Evolutionary conservation across 345 rosid genomes (phyloP).

Genomic region (Aquilaria yunnanensis): DNA sequence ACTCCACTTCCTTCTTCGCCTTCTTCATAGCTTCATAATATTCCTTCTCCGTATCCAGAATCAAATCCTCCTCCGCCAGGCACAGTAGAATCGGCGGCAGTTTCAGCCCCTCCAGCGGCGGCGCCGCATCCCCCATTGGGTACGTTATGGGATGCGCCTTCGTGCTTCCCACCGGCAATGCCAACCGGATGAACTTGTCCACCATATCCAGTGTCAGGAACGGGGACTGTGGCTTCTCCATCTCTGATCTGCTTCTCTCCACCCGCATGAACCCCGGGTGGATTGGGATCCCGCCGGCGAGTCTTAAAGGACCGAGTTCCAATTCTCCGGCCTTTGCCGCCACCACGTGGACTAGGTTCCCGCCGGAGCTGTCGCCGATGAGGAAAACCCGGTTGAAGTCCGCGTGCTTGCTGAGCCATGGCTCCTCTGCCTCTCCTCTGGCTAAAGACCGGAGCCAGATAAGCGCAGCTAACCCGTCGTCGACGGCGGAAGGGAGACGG

Average conservation of each 20-base stretch:
- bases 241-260: conserved; percentile 51
- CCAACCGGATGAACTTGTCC: conserved; percentile 45
- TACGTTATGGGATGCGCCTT: conserved; percentile 55
- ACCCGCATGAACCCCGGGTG: conserved; percentile 50
- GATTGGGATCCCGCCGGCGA: conserved; percentile 39
- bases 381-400: conserved; percentile 38
- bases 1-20: conserved; percentile 36
- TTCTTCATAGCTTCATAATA: conserved; percentile 48
- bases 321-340: conserved; percentile 27
- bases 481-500: conserved; percentile 35
- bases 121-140: conserved; percentile 50
- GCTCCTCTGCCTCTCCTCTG: conserved; percentile 20
- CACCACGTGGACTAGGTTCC: conserved; percentile 35
- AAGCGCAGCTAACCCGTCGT: conserved; percentile 36
- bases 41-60: conserved; percentile 51
- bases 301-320: conserved; percentile 19
- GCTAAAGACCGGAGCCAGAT: conserved; percentile 36
- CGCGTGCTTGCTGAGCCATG: conserved; percentile 25
- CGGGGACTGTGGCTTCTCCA: conserved; percentile 53
- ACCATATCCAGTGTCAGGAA: conserved; percentile 49
- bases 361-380: conserved; percentile 52
- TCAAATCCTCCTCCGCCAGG: conserved; percentile 45
- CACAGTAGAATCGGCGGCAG: conserved; percentile 46
- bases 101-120: conserved; percentile 27
- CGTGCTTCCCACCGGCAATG: conserved; percentile 35